A percentile compares a stretch with the other conserved stretches of the same genome.
These are phyloP conservation scores for Ceratocystis smalleyi DNA, from an alignment of 2,329 filamentous ascomycete genomes.

Conservation along the genomic window DNA sequence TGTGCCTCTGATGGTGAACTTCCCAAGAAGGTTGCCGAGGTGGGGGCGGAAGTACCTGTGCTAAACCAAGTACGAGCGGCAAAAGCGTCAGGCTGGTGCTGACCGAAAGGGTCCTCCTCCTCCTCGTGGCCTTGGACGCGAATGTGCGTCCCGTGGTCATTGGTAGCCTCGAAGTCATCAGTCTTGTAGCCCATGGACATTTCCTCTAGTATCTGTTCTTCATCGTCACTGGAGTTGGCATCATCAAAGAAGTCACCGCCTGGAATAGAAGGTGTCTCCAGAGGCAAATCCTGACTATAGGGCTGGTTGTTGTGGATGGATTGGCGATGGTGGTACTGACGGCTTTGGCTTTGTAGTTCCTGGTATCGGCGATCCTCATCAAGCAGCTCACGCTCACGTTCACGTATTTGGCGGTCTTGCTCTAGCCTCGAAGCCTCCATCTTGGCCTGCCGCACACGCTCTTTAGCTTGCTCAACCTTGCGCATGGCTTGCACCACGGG, in stretches of 20 bases:
- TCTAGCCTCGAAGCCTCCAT: slow-evolving; percentile 42
- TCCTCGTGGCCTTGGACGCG: not conserved
- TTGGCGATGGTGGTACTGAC: not conserved
- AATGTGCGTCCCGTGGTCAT: not conserved
- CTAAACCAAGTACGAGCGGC: slow-evolving; percentile 15
- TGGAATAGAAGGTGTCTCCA: slow-evolving; percentile 7
- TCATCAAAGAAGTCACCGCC: slow-evolving; percentile 39
- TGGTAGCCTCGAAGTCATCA: slow-evolving; percentile 60
- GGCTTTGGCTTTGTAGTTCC: slow-evolving; percentile 1
- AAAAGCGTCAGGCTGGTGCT: not conserved
- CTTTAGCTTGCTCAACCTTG: slow-evolving; percentile 60
- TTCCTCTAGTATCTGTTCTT: slow-evolving; percentile 69
- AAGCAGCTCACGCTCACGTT: slow-evolving; percentile 17
- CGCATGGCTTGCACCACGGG: slow-evolving; percentile 32
- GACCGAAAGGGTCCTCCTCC: not conserved
- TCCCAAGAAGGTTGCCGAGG: slow-evolving; percentile 11
- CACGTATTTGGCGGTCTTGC: slow-evolving; percentile 31
- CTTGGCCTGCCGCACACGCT: slow-evolving; percentile 59
- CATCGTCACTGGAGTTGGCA: slow-evolving; percentile 51
- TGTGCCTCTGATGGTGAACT: slow-evolving; percentile 1
- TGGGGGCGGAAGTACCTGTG: slow-evolving; percentile 12
- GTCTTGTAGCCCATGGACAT: slow-evolving; percentile 72
- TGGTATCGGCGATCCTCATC: slow-evolving; percentile 25
- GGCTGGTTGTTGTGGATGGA: not conserved
- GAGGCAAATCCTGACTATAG: not conserved